phyloP scores from a whole-genome alignment of 345 rosid genomes.

The Eutrema heterophyllum region DNA sequence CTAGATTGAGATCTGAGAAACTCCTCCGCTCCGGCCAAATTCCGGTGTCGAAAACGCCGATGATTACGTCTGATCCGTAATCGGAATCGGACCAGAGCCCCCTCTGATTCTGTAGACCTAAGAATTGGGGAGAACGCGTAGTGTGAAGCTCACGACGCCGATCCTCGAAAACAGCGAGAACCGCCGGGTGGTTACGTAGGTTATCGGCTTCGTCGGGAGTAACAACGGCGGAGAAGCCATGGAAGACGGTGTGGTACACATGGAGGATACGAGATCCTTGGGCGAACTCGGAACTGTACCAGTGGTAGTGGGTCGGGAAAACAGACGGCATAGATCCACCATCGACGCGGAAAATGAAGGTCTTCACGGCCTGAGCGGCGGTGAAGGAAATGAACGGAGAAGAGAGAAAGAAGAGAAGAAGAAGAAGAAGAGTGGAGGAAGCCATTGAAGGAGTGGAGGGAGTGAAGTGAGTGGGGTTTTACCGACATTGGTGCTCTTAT shows the following conservation, averaged over 20 bases:
- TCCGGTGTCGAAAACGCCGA: conserved; percentile 81
- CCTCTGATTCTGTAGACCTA: conserved; percentile 65
- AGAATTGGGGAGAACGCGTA: conserved; percentile 85
- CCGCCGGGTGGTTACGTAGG: conserved; percentile 53
- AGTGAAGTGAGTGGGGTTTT: conserved; percentile 30
- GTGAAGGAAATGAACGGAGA: conserved; percentile 2
- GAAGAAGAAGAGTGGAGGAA: conserved; percentile 16
- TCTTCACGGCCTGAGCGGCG: conserved; percentile 27
- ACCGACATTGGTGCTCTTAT: conserved; percentile 23
- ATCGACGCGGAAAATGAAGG: conserved; percentile 76
- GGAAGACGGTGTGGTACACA: conserved; percentile 84
- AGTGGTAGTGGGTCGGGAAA: conserved; percentile 78
- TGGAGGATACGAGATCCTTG: conserved; percentile 60
- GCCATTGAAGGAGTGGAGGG: conserved; percentile 18
- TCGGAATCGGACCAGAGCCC: conserved; percentile 88
- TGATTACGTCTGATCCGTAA: conserved; percentile 85
- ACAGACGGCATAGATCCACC: conserved; percentile 64
- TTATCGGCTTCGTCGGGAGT: conserved; percentile 39
- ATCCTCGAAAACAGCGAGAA: conserved; percentile 67
- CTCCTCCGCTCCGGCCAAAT: conserved; percentile 82
- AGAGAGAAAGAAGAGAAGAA: conserved; percentile 19
- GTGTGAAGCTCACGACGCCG: conserved; percentile 73
- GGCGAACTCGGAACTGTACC: conserved; percentile 80
- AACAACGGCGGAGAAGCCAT: conserved; percentile 77
- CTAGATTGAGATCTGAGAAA: conserved; percentile 71